These are phyloP conservation scores for Botrytis aclada DNA, from an alignment of 2,329 filamentous ascomycete genomes.

Conservation along the genomic window DNA sequence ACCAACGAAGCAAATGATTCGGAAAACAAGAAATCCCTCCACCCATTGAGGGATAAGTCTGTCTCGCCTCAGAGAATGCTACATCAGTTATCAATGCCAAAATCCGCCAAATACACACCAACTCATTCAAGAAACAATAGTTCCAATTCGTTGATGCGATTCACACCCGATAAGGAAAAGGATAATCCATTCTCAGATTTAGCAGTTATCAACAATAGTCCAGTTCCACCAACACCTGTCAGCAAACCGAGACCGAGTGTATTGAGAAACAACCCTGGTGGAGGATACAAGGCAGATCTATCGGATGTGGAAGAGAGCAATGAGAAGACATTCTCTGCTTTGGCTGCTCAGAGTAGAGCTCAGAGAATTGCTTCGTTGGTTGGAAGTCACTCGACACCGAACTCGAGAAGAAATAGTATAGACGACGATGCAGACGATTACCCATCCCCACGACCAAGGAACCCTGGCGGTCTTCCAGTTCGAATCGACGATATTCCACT, in stretches of 20 bases:
- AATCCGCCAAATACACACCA: slow-evolving; percentile 24
- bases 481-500: slow-evolving; percentile 38
- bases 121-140: slow-evolving; percentile 35
- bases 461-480: slow-evolving; percentile 27
- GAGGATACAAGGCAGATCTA: slow-evolving; percentile 6
- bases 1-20: slow-evolving; percentile 36
- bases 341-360: slow-evolving; percentile 36
- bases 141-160: slow-evolving; percentile 23
- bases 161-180: slow-evolving; percentile 31
- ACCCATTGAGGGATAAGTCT: slow-evolving; percentile 30
- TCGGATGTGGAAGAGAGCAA: slow-evolving; percentile 28
- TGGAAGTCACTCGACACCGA: slow-evolving; percentile 35
- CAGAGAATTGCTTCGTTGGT: slow-evolving; percentile 35
- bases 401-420: slow-evolving; percentile 35
- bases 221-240: slow-evolving; percentile 18
- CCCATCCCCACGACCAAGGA: slow-evolving; percentile 10
- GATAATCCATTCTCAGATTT: slow-evolving; percentile 34
- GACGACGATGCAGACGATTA: slow-evolving; percentile 32
- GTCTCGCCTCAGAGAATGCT: slow-evolving; percentile 16
- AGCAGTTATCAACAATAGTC: background rate
- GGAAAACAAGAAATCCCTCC: slow-evolving; percentile 30
- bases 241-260: slow-evolving; percentile 32
- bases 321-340: slow-evolving; percentile 36
- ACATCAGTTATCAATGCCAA: slow-evolving; percentile 23
- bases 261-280: slow-evolving; percentile 28